Base-by-base conservation (phyloP, 208 protist genomes). In the Acanthamoeba lenticulata region DNA sequence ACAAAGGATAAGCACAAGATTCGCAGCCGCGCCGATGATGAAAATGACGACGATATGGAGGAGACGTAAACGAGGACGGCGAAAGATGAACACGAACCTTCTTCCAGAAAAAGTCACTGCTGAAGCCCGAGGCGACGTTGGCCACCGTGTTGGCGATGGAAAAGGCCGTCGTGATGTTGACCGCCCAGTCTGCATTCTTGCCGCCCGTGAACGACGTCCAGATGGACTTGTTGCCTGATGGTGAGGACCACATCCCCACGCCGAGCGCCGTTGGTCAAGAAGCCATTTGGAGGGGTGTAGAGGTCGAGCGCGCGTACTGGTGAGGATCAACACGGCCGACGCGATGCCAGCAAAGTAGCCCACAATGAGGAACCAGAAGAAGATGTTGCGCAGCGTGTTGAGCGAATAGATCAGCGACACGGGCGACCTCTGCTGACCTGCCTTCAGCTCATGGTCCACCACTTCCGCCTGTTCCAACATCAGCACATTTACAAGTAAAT, bases 91-190 rank as follows among this genome's bases (percentile, higher is more conserved):
- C 9, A 34, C 13, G 24, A 34, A 83, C 72, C 72, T 38, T 45
- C 3, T 13, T 34, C 72, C 72, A 83, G 40, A 44, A 19, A 19
- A 83, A 83, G 38, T 83, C 72, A 13, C 38, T n/a, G 13, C 11
- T 38, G 27, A 44, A 83, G 38, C 72, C 72, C 38, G 72, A 83
- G 27, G 49, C 9, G 27, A 83, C 38, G 72, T 83, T 83, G 40
- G 72, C 72, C 27, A 49, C 42, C 21, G 72, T 83, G 42, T 83
- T 83, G 34, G 72, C 32, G 29, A 83, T 83, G 72, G 72, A 83
- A 11, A 83, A 83, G 34, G 40, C 72, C 0, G 72, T 83, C 38
- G 72, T 83, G 72, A 83, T 83, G 72, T 83, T 44, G 24, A 52
- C 72, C 34, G 72, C 72, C 72, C 72, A 83, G 34, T 17, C 42